Percentiles rank a stretch among this genome's conserved stretches.
These are phyloP conservation scores for Fusarium sp. DNA, from an alignment of 2,329 filamentous ascomycete genomes.

Conservation along the genomic window DNA sequence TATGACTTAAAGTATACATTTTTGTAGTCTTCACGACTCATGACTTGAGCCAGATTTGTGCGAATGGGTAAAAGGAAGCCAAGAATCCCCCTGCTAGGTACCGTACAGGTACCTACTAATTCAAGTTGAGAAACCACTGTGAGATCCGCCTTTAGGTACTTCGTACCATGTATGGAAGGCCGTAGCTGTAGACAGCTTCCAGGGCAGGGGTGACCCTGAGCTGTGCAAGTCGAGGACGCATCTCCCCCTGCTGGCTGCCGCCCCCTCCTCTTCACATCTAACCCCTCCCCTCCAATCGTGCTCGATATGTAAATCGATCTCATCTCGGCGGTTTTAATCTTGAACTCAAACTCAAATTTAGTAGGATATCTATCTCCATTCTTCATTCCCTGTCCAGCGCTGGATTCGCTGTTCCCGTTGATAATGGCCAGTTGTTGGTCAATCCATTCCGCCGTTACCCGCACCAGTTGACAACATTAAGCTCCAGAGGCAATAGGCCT, in stretches of 20 bases:
- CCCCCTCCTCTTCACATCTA: slow-evolving; percentile 1
- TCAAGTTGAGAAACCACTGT: too few relatives aligned
- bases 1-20: neutral
- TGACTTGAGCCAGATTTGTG: neutral
- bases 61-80: neutral
- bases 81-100: neutral
- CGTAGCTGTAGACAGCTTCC: neutral
- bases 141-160: too few relatives aligned
- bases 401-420: neutral
- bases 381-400: neutral
- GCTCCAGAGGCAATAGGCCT: too few relatives aligned
- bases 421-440: neutral
- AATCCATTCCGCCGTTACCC: too few relatives aligned
- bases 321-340: slow-evolving; percentile 8
- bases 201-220: slow-evolving; percentile 2
- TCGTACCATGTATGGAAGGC: too few relatives aligned
- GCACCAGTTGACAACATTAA: too few relatives aligned
- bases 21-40: neutral
- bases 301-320: slow-evolving; percentile 3
- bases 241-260: neutral
- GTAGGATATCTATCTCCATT: neutral
- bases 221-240: neutral
- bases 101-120: neutral
- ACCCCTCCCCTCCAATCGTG: slow-evolving; percentile 13
- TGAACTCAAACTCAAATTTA: slow-evolving; percentile 12